Evolutionary conservation across 495 filamentous ascomycete genomes (phyloP).

Genomic region (Podospora didyma): DNA sequence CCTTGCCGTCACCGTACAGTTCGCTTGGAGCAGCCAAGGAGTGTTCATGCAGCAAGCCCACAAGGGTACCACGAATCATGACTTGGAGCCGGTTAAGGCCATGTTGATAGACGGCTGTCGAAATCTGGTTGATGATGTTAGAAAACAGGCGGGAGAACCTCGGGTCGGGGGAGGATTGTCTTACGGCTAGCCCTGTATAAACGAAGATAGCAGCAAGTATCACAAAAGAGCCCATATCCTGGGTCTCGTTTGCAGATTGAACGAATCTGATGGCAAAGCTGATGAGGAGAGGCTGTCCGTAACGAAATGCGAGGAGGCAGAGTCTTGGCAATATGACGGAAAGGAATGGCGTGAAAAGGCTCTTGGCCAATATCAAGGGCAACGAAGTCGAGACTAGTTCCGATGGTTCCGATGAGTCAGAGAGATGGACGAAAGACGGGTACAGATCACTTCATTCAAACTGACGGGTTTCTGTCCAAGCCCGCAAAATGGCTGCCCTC

Average conservation of each 20-base stretch:
- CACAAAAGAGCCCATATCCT: conserved; percentile 48
- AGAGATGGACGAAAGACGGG: conserved; percentile 3
- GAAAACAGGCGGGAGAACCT: background rate
- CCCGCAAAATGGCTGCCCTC: conserved; percentile 31
- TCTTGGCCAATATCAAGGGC: conserved; percentile 41
- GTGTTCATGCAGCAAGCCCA: conserved; percentile 56
- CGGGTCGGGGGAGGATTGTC: conserved; percentile 1
- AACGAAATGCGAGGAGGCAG: conserved; percentile 55
- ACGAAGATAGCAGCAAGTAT: conserved; percentile 54
- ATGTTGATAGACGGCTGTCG: conserved; percentile 53
- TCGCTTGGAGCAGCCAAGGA: conserved; percentile 41
- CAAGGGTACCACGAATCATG: conserved; percentile 55
- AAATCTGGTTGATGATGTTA: conserved; percentile 32
- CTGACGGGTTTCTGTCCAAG: conserved; percentile 21
- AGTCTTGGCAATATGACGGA: conserved; percentile 49
- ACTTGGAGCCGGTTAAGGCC: conserved; percentile 52
- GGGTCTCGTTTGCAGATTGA: conserved; percentile 22
- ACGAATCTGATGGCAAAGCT: conserved; percentile 50
- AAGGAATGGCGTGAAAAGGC: conserved; percentile 46
- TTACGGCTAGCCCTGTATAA: conserved; percentile 58
- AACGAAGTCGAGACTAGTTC: conserved; percentile 36
- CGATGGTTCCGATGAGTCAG: conserved; percentile 13
- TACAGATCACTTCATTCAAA: background rate
- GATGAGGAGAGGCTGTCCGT: conserved; percentile 60
- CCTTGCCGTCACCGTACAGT: conserved; percentile 45